Evolutionary conservation across 2,329 filamentous ascomycete genomes (phyloP).

Genomic region (Cercospora nicotianae): DNA sequence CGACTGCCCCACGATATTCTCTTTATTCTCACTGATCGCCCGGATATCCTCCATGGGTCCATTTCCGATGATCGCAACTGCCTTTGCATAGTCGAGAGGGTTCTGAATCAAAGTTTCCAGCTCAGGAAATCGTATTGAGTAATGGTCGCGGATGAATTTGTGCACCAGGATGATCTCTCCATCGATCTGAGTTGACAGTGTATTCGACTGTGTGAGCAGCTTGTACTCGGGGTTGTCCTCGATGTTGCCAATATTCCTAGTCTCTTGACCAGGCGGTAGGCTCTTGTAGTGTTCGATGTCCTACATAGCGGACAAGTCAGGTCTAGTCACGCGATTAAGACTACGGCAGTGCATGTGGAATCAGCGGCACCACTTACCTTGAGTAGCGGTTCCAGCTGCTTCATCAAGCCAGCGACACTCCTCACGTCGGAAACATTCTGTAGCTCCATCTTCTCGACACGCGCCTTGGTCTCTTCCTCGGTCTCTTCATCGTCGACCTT

Average conservation of each 20-base stretch:
- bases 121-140: conserved; percentile 89
- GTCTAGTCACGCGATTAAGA: conserved; percentile 65
- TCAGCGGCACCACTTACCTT: conserved; percentile 63
- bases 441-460: conserved; percentile 80
- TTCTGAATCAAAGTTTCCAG: conserved; percentile 87
- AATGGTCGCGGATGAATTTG: conserved; percentile 95
- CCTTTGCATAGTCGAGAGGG: conserved; percentile 91
- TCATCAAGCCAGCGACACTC: conserved; percentile 77
- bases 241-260: conserved; percentile 72
- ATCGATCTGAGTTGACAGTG: conserved; percentile 86
- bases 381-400: conserved; percentile 74
- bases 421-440: conserved; percentile 73
- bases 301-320: conserved; percentile 66
- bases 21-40: conserved; percentile 68
- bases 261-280: conserved; percentile 64
- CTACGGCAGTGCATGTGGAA: conserved; percentile 34
- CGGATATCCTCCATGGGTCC: conserved; percentile 89
- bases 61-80: conserved; percentile 89
- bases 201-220: conserved; percentile 83
- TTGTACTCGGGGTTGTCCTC: conserved; percentile 92
- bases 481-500: conserved; percentile 57
- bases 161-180: conserved; percentile 90
- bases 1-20: conserved; percentile 74
- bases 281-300: conserved; percentile 78
- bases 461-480: conserved; percentile 70